Base-by-base conservation (phyloP, 495 filamentous ascomycete species). In the Penicillium pancosmium region DNA sequence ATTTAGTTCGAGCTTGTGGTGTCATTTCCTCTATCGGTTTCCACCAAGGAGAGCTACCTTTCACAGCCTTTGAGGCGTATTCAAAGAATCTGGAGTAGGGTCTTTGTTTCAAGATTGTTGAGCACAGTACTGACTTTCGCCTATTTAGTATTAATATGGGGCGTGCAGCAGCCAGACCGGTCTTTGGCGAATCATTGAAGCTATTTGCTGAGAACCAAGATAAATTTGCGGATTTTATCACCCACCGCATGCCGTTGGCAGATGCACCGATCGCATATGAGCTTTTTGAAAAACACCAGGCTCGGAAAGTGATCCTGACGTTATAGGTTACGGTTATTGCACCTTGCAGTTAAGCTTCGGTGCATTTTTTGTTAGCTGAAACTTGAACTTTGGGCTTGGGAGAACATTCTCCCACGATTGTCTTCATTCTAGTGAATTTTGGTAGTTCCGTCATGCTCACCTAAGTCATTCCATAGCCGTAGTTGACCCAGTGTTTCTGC, bases 221-320 rank as follows among this genome's bases (percentile, higher is more conserved):
- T 31, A 48, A 48, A 27, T 48, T 48, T 48, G 5, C 19, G 11
- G 46, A 48, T 15, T 48, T 48, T 19, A 48, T 48, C 46, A 48
- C 46, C 46, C 46, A 48, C 13, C 46, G 46, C 15, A 48, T 48
- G 46, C 46, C 46, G 10, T 27, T 48, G 19, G 46, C 46, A 27
- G 46, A 48, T 48, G 46, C 46, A n/a, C 19, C 46, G 15, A 23
- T 27, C 9, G 46, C 19, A 12, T 48, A 48, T 27, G 21, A 48
- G 21, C 31, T 48, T 4, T 48, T 46, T 27, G 46, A 48, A 21
- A 48, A 48, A 8, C 46, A 48, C n/a, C 46, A 48, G 6, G 46
- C 46, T 48, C 46, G 46, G 46, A 48, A 48, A 19, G 46, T 48
- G 9, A 48, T 27, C 15, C 6, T 48, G 21, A 48, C 46, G 10